Percentiles rank a stretch among this genome's conserved stretches.
Evolutionary conservation across 495 filamentous ascomycete genomes (phyloP).

Genomic region (Durotheca rogersii): DNA sequence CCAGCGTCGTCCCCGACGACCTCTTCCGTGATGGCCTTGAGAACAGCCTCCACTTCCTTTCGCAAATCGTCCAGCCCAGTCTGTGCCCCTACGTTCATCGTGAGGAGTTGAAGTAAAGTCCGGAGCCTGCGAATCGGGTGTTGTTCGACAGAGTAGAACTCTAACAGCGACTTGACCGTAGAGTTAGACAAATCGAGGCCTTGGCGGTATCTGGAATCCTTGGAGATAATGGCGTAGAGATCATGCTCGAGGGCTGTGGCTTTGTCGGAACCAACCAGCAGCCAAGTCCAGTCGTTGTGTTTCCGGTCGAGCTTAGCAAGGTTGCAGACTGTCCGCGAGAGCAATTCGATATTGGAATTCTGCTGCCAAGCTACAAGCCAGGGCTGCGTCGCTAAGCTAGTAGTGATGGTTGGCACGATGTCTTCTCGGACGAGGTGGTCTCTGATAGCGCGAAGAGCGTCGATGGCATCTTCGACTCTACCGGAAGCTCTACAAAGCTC

Average conservation of each 20-base stretch:
- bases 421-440: slow-evolving; percentile 49
- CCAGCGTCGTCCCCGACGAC: slow-evolving; percentile 55
- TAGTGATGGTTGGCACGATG: slow-evolving; percentile 42
- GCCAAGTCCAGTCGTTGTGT: slow-evolving; percentile 47
- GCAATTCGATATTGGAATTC: slow-evolving; percentile 39
- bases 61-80: slow-evolving; percentile 36
- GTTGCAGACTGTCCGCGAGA: slow-evolving; percentile 48
- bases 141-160: slow-evolving; percentile 44
- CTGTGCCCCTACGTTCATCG: slow-evolving; percentile 37
- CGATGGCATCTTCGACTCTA: slow-evolving; percentile 45
- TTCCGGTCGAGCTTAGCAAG: slow-evolving; percentile 50
- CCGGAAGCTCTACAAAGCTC: slow-evolving; percentile 44
- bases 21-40: slow-evolving; percentile 32
- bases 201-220: slow-evolving; percentile 27
- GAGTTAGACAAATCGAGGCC: slow-evolving; percentile 39
- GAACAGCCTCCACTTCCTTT: slow-evolving; percentile 41
- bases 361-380: slow-evolving; percentile 40
- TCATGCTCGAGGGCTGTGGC: slow-evolving; percentile 53
- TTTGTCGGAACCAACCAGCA: slow-evolving; percentile 45
- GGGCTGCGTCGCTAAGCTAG: slow-evolving; percentile 37
- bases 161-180: slow-evolving; percentile 40
- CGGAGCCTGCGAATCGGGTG: slow-evolving; percentile 48
- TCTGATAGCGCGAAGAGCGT: slow-evolving; percentile 44
- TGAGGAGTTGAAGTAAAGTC: slow-evolving; percentile 41
- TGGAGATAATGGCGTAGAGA: slow-evolving; percentile 43